Evolutionary conservation across 768 basidiomycete species (phyloP).

Genomic region (Pholiota microspora): DNA sequence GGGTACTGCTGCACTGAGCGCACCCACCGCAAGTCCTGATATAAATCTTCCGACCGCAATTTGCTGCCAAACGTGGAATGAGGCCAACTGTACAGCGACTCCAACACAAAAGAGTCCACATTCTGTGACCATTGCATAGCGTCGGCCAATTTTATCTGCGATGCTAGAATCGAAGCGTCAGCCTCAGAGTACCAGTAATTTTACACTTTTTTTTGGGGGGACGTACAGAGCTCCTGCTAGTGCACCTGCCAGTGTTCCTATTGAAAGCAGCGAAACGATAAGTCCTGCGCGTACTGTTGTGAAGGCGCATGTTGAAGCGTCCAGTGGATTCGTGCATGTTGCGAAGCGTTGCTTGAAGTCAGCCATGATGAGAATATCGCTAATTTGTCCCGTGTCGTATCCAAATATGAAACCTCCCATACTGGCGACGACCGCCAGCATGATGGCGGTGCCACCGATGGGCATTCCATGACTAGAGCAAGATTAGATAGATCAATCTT

Average conservation of each 20-base stretch:
- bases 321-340: constrained; percentile 39
- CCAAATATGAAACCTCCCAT: constrained; percentile 73
- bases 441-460: constrained; percentile 60
- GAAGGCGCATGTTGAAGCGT: constrained; percentile 47
- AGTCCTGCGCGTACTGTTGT: constrained; percentile 56
- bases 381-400: constrained; percentile 78
- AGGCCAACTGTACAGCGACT: constrained; percentile 55
- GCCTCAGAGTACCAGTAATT: no score
- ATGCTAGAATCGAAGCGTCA: constrained; percentile 30
- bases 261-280: constrained; percentile 68
- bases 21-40: constrained; percentile 67
- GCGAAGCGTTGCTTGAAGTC: constrained; percentile 69
- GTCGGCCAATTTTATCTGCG: constrained; percentile 64
- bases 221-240: constrained; percentile 60
- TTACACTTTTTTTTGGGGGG: no score
- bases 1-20: constrained; percentile 64
- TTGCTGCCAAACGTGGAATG: constrained; percentile 59
- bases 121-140: constrained; percentile 64
- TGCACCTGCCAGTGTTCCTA: constrained; percentile 66
- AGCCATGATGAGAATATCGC: constrained; percentile 70
- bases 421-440: constrained; percentile 63
- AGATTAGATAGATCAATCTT: neutral
- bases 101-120: constrained; percentile 58
- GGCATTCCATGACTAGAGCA: constrained; percentile 51
- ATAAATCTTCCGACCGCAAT: constrained; percentile 65